Percentiles rank a stretch among this genome's conserved stretches.
Evolutionary conservation across 2,329 filamentous ascomycete species (phyloP).

Genomic region (Colletotrichum gloeosporioides): DNA sequence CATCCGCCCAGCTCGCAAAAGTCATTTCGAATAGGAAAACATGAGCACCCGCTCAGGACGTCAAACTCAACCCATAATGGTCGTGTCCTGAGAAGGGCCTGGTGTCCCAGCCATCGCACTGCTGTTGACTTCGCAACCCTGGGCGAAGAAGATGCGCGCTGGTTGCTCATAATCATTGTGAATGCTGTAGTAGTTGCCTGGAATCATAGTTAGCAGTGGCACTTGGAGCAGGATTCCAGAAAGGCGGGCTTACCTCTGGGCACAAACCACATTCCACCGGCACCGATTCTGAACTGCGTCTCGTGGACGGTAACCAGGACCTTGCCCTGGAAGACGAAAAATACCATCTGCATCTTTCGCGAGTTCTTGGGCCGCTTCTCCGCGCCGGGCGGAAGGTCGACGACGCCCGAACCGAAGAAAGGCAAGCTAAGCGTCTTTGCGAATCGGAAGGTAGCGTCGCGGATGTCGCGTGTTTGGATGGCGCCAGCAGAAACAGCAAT

Average conservation of each 20-base stretch:
- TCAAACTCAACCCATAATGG: slow-evolving; percentile 9
- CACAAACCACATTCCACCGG: slow-evolving; percentile 92
- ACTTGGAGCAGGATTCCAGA: neutral
- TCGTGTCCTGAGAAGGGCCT: slow-evolving; percentile 9
- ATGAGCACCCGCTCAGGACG: neutral
- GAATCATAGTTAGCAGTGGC: slow-evolving; percentile 18
- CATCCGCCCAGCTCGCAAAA: neutral
- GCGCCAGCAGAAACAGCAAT: slow-evolving; percentile 62
- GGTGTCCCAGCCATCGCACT: neutral
- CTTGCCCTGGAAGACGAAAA: slow-evolving; percentile 86
- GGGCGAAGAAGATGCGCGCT: slow-evolving; percentile 89
- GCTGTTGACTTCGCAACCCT: slow-evolving; percentile 70
- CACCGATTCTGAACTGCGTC: slow-evolving; percentile 80
- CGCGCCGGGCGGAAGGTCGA: slow-evolving; percentile 83
- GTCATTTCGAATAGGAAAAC: neutral
- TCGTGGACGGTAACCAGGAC: slow-evolving; percentile 81
- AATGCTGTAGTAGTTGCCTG: slow-evolving; percentile 95
- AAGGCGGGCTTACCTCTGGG: slow-evolving; percentile 76
- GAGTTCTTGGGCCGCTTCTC: slow-evolving; percentile 92
- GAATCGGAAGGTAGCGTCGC: slow-evolving; percentile 79
- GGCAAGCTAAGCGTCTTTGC: slow-evolving; percentile 84
- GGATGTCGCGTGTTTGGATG: slow-evolving; percentile 63
- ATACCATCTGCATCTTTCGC: slow-evolving; percentile 95
- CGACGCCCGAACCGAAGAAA: slow-evolving; percentile 89
- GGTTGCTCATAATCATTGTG: slow-evolving; percentile 76